Evolutionary conservation across 495 filamentous ascomycete genomes (phyloP), one percentile per base, ranked within the genome.

Genomic region (Lophium mytilinum): DNA sequence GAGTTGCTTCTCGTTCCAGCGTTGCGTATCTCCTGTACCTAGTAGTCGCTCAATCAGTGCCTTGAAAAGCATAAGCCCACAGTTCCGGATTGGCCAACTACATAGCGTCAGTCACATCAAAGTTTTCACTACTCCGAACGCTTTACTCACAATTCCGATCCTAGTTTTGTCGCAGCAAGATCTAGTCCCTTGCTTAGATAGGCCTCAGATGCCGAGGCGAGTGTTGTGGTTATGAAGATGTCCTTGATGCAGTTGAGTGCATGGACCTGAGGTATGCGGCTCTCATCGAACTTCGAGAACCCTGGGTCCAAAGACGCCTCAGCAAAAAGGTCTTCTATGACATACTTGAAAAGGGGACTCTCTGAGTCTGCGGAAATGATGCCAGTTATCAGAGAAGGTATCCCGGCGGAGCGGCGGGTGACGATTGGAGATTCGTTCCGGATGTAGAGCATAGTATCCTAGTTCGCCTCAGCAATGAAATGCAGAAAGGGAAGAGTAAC

Each of bases 31-130:
- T 21, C 77, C 79, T 0, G 79, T 84, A 3, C 86, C 84, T 10
- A 89, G 79, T 52, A 96, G 76, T 19, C 83, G 80, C 54, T 87
- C 88, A 30, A 94, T 82, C 3, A 96, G 69, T 57, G 88, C 87
- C 45, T 90, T 81, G 64, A 96, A 83, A 6, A 98, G 80, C 75
- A 97, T 86, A 35, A 97, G 73, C 21, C 91, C 89, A 53, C 88
- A 95, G 63, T 98, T 98, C 1, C 90, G 82, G 57, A 98, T 88
- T 1, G 90, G 85, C 93, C 93, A 98, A 35, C 86, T 91, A 50
- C 9, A 12, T 15, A 21, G 9, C 11, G 36, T 64, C 36, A 63
- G 60, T 36, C 24, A 30, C 24, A 30, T 30, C 24, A 50, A 35
- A 42, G n/a, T 6, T 8, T 1, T 37, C 33, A 35, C 9, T 40